phyloP scores from a whole-genome alignment of 805 yeast species.

The Kazachstania taianensis region DNA sequence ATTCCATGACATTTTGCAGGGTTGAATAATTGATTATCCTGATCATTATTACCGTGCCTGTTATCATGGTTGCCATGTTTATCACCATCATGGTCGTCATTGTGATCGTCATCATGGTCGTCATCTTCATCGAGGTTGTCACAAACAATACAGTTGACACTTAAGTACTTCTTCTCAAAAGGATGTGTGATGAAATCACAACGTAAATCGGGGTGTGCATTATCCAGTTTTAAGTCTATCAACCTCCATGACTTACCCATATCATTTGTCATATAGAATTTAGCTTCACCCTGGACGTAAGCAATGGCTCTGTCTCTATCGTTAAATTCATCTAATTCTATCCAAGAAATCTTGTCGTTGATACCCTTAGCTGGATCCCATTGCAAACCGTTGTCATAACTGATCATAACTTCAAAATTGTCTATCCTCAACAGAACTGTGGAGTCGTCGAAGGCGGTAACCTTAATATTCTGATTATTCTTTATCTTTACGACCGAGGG shows the following conservation, averaged over 20 bases:
- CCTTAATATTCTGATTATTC: slow-evolving; percentile 5
- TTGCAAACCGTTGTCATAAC: slow-evolving; percentile 41
- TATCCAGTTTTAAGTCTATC: slow-evolving; percentile 4
- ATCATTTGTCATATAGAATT: slow-evolving; percentile 19
- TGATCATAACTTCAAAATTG: slow-evolving; percentile 25
- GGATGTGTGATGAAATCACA: slow-evolving; percentile 15
- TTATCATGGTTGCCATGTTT: not conserved
- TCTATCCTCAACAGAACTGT: slow-evolving; percentile 31
- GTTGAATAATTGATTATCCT: not conserved
- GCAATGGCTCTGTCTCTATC: slow-evolving; percentile 18
- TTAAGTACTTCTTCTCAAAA: slow-evolving; percentile 7
- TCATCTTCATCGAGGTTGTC: not conserved
- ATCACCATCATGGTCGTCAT: not conserved
- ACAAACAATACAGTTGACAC: slow-evolving; percentile 9
- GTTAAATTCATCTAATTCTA: slow-evolving; percentile 10
- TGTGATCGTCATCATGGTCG: not conserved
- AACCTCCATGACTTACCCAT: slow-evolving; percentile 23
- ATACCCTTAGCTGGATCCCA: slow-evolving; percentile 30
- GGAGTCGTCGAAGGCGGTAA: slow-evolving; percentile 41
- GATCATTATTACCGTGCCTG: no score
- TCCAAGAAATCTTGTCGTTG: slow-evolving; percentile 1
- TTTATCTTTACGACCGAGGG: slow-evolving; percentile 12
- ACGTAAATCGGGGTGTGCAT: not conserved
- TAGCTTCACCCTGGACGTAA: not conserved
- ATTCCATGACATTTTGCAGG: slow-evolving; percentile 1